A percentile compares a stretch with the other conserved stretches of the same genome.
These are phyloP conservation scores for Filosporella fistucella DNA, from an alignment of 495 filamentous ascomycete species.

Conservation along the genomic window DNA sequence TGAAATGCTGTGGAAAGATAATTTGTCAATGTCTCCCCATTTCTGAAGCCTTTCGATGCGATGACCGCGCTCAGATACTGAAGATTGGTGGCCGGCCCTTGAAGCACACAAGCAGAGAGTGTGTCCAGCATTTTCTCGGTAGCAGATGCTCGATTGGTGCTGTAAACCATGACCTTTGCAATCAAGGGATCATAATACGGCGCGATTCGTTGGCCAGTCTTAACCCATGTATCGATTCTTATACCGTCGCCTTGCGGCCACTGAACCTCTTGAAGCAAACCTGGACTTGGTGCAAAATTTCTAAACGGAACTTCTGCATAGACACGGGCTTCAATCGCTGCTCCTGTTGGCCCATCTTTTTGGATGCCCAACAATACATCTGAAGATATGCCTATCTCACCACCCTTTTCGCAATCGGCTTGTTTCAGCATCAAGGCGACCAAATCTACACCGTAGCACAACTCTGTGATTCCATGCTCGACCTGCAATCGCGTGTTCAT, in stretches of 20 bases:
- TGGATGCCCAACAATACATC: conserved; percentile 3
- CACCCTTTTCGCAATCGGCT: conserved; percentile 19
- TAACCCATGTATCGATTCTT: conserved; percentile 61
- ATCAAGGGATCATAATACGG: conserved; percentile 59
- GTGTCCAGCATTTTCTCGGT: conserved; percentile 34
- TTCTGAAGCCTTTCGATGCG: conserved; percentile 10
- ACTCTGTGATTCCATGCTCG: conserved; percentile 62
- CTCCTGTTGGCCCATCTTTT: conserved; percentile 14
- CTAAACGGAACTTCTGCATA: conserved; percentile 58
- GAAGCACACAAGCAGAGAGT: background rate
- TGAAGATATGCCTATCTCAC: conserved; percentile 9
- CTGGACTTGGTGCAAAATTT: conserved; percentile 53
- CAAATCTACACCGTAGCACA: conserved; percentile 54
- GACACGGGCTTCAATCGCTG: conserved; percentile 56
- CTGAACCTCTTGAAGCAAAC: conserved; percentile 49
- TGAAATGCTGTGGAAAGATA: background rate
- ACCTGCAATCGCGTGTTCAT: conserved; percentile 68
- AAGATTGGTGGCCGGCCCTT: too few species aligned
- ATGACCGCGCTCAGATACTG: too few species aligned
- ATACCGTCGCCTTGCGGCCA: conserved; percentile 46
- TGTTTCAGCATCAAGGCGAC: conserved; percentile 41
- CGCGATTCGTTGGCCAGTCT: conserved; percentile 46
- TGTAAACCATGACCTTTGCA: conserved; percentile 56
- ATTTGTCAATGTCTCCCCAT: conserved; percentile 4
- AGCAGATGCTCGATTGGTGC: conserved; percentile 32